Evolutionary conservation across 208 protist species (phyloP).

Genomic region (Crithidia sp.): DNA sequence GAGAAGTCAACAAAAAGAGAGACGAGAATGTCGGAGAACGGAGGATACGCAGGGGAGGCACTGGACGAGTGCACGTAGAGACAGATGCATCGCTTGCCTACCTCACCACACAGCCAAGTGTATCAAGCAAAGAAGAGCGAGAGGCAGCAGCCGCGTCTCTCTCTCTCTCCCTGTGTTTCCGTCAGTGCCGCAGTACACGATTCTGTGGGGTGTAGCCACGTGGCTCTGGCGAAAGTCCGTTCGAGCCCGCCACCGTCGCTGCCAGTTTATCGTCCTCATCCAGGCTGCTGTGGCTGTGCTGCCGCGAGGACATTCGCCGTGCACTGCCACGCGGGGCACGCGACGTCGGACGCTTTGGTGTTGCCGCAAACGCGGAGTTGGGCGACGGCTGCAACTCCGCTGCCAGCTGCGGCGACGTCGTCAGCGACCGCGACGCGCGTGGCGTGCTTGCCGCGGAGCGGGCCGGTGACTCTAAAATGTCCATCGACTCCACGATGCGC

Average conservation of each 20-base stretch:
- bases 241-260: background rate
- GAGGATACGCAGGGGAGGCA: too few species aligned
- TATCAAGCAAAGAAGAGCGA: background rate
- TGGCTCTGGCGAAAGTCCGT: background rate
- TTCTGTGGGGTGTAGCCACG: background rate
- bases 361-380: slow-evolving; percentile 16
- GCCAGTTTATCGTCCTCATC: background rate
- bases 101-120: too few species aligned
- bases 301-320: background rate
- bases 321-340: background rate
- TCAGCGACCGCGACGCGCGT: background rate
- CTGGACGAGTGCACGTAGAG: too few species aligned
- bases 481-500: slow-evolving; percentile 18
- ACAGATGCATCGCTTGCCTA: too few species aligned
- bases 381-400: slow-evolving; percentile 6
- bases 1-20: too few species aligned
- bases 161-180: background rate
- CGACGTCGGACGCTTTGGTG: slow-evolving; percentile 5
- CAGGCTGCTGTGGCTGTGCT: background rate
- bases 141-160: background rate
- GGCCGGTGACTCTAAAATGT: slow-evolving; percentile 1
- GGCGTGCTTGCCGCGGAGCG: background rate
- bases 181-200: background rate
- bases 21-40: too few species aligned
- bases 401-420: background rate